phyloP scores from a whole-genome alignment of 2,329 filamentous ascomycete species.

The Botryotinia narcissicola region DNA sequence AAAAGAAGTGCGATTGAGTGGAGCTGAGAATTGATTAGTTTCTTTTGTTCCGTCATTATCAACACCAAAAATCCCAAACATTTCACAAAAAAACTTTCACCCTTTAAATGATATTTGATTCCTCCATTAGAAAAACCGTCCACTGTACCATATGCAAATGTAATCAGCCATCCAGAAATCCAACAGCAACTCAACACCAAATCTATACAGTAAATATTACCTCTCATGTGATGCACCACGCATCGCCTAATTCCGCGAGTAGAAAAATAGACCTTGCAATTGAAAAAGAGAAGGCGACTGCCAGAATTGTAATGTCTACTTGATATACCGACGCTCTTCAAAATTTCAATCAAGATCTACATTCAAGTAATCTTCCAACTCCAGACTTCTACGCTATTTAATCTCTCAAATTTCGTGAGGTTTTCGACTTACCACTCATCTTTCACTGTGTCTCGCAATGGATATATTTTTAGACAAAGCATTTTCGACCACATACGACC shows the following conservation, averaged over 20 bases:
- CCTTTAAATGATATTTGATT: not conserved
- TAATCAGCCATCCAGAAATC: not conserved
- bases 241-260: not conserved
- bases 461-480: not conserved
- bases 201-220: not conserved
- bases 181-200: not conserved
- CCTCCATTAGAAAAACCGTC: not conserved
- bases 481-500: fast-evolving
- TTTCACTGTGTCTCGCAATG: not conserved
- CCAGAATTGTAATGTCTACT: not conserved
- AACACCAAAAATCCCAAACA: not conserved
- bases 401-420: not conserved
- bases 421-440: not conserved
- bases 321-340: not conserved
- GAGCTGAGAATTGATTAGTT: not conserved
- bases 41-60: not conserved
- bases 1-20: not conserved
- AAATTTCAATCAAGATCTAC: not conserved
- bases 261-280: not conserved
- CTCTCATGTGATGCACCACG: not conserved
- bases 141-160: not conserved
- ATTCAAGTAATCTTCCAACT: not conserved
- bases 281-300: not conserved
- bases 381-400: not conserved
- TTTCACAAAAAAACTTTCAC: not conserved